Evolutionary conservation across 2,329 filamentous ascomycete species (phyloP).

Genomic region (Cercospora sojina): DNA sequence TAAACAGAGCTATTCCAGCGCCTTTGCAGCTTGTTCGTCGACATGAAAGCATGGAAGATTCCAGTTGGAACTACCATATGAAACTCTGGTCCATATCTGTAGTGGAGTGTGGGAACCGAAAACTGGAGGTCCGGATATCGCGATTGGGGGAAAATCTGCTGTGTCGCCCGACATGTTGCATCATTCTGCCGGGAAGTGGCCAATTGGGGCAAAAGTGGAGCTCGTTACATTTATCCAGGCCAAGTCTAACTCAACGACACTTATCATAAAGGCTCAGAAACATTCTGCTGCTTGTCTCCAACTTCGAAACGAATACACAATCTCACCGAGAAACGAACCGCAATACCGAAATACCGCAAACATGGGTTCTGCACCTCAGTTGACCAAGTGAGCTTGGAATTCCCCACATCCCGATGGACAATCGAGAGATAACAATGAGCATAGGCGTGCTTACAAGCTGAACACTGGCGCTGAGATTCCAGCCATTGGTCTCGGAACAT

Average conservation of each 20-base stretch:
- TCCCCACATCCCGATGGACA: neutral
- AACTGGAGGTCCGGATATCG: neutral
- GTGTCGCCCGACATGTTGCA: neutral
- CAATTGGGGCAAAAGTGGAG: neutral
- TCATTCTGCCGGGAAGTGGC: slow-evolving; percentile 7
- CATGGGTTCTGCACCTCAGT: slow-evolving; percentile 43
- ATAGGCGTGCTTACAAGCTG: slow-evolving; percentile 39
- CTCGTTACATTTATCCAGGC: slow-evolving; percentile 6
- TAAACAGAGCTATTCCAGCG: no score
- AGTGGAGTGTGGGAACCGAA: neutral
- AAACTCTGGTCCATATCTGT: neutral
- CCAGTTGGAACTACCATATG: neutral
- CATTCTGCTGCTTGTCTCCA: neutral
- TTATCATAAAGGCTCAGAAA: neutral
- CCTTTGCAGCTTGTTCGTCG: neutral
- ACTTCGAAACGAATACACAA: neutral
- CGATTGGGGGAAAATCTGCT: slow-evolving; percentile 5
- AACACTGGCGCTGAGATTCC: slow-evolving; percentile 75
- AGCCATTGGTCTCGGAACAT: slow-evolving; percentile 73
- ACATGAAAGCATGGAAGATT: neutral
- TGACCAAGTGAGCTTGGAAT: slow-evolving; percentile 31
- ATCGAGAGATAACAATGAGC: neutral
- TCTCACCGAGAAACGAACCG: neutral
- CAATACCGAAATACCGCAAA: slow-evolving; percentile 5
- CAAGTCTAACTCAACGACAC: slow-evolving; percentile 13